A percentile compares a stretch with the other conserved stretches of the same genome.
These are phyloP conservation scores for Neonectria faginata DNA, from an alignment of 2,329 filamentous ascomycete species.

Conservation along the genomic window DNA sequence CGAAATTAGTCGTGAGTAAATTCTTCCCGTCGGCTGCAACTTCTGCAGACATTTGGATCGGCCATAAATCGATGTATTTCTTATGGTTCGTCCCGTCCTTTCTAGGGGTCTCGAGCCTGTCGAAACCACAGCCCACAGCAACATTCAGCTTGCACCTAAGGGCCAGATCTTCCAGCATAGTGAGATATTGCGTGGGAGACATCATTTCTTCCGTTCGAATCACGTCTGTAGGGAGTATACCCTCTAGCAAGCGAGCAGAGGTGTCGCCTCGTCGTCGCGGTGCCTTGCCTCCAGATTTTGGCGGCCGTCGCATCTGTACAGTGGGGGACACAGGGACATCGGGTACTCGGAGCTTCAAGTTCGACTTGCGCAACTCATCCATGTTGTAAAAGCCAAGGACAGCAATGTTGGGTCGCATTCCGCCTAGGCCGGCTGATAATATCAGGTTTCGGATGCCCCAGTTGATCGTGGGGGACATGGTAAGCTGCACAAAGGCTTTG, in stretches of 20 bases:
- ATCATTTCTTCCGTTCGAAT: slow-evolving; percentile 77
- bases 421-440: slow-evolving; percentile 82
- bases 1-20: slow-evolving; percentile 87
- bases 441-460: slow-evolving; percentile 90
- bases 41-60: slow-evolving; percentile 92
- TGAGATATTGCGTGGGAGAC: slow-evolving; percentile 79
- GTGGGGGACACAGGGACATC: slow-evolving; percentile 56
- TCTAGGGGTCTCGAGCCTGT: slow-evolving; percentile 78
- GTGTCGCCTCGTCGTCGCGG: slow-evolving; percentile 62
- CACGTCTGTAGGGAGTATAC: slow-evolving; percentile 74
- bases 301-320: slow-evolving; percentile 47
- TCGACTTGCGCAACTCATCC: slow-evolving; percentile 75
- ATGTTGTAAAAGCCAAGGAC: slow-evolving; percentile 85
- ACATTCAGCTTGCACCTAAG: slow-evolving; percentile 85
- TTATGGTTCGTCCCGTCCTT: slow-evolving; percentile 70
- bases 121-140: slow-evolving; percentile 85
- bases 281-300: slow-evolving; percentile 49
- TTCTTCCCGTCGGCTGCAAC: slow-evolving; percentile 74
- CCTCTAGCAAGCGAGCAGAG: slow-evolving; percentile 66
- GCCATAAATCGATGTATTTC: slow-evolving; percentile 89
- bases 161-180: slow-evolving; percentile 84
- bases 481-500: slow-evolving; percentile 90
- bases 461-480: slow-evolving; percentile 83
- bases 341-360: slow-evolving; percentile 68
- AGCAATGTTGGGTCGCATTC: slow-evolving; percentile 90